Evolutionary conservation across 257 asterid genomes (phyloP).

Genomic region (Eustoma russellianum): DNA sequence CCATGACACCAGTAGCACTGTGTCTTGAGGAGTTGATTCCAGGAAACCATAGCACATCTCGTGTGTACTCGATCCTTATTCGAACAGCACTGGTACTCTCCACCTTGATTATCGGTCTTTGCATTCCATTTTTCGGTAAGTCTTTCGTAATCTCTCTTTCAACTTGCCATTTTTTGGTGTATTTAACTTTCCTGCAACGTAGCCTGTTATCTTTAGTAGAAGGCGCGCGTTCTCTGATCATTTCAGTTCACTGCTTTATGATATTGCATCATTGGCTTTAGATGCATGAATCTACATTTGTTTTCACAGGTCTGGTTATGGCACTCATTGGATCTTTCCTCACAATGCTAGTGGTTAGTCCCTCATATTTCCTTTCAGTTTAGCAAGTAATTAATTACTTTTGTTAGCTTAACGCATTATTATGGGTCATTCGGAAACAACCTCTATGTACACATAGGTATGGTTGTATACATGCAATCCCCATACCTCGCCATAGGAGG

Average conservation of each 20-base stretch:
- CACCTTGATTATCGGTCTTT: conserved; percentile 63
- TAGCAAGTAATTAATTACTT: background rate
- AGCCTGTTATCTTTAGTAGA: too few species aligned
- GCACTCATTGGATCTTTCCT: conserved; percentile 80
- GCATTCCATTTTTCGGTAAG: conserved; percentile 80
- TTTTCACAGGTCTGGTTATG: conserved; percentile 61
- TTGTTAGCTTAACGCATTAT: too few species aligned
- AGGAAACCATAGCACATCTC: conserved; percentile 37
- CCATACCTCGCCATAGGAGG: too few species aligned
- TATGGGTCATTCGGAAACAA: too few species aligned
- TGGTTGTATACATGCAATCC: too few species aligned
- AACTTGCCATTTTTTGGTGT: background rate
- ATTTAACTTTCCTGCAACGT: background rate
- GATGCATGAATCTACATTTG: background rate
- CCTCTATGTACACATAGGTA: too few species aligned
- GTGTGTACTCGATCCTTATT: conserved; percentile 52
- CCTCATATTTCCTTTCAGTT: background rate
- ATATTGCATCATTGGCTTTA: background rate
- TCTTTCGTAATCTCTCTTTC: background rate
- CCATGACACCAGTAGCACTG: conserved; percentile 89
- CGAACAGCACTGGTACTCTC: conserved; percentile 73
- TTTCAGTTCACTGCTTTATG: too few species aligned
- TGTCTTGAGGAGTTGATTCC: conserved; percentile 91
- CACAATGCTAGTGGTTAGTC: conserved; percentile 87
- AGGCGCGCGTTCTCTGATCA: too few species aligned